Conservation (phyloP, 2,329 filamentous ascomycete species). For the Colletotrichum coccodes region DNA sequence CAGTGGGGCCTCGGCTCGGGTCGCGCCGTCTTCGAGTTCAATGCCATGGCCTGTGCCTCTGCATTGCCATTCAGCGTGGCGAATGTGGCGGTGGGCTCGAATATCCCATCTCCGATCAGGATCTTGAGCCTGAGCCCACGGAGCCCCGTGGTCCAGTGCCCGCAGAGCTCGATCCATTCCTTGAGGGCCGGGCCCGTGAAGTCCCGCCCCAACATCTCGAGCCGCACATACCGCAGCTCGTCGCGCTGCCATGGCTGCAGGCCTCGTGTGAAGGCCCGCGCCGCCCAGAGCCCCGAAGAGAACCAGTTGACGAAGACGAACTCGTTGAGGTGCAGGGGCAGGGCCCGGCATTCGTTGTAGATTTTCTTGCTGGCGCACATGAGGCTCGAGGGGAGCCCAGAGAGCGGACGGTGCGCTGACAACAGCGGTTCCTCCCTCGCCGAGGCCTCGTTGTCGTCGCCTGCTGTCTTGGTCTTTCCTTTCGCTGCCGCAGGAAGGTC, state of each 20-base stretch:
- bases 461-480: not conserved
- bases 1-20: constrained; percentile 37
- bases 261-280: constrained; percentile 46
- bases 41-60: constrained; percentile 36
- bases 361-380: constrained; percentile 51
- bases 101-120: constrained; percentile 39
- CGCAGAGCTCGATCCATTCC: constrained; percentile 51
- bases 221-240: constrained; percentile 49
- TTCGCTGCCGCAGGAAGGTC: not conserved
- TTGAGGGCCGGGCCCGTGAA: constrained; percentile 41
- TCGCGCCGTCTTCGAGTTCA: not conserved
- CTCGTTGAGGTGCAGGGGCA: constrained; percentile 55
- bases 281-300: constrained; percentile 54
- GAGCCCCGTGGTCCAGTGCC: constrained; percentile 45
- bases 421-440: constrained; percentile 33
- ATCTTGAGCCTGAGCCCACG: constrained; percentile 53
- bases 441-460: not conserved
- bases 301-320: constrained; percentile 60
- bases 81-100: constrained; percentile 26
- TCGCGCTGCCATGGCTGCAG: constrained; percentile 53
- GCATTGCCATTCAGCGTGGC: constrained; percentile 21
- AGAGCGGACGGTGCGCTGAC: constrained; percentile 47
- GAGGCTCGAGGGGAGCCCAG: constrained; percentile 52
- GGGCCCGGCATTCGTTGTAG: constrained; percentile 51
- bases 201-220: constrained; percentile 53